phyloP scores from a whole-genome alignment of 192 early-diverging fungal genomes.

The Mortierella hygrophila region DNA sequence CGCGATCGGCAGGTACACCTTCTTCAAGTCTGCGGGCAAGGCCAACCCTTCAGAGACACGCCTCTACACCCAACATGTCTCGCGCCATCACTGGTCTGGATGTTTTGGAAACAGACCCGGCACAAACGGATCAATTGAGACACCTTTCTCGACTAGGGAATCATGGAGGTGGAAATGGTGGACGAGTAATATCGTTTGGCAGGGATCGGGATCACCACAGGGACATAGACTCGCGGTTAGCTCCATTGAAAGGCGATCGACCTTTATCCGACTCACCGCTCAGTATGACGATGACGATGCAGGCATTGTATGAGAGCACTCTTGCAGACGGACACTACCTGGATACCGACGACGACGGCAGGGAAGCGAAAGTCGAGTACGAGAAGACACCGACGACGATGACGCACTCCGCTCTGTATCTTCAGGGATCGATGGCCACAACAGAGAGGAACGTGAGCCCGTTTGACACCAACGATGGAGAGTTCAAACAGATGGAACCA shows the following conservation, averaged over 20 bases:
- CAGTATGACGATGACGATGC: conserved; percentile 8
- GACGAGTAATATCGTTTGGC: neutral
- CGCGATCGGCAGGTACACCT: neutral
- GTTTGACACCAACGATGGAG: conserved; percentile 37
- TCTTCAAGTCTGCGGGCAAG: neutral
- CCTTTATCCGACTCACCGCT: conserved; percentile 8
- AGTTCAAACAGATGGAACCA: conserved; percentile 25
- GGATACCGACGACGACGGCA: neutral
- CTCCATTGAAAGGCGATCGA: neutral
- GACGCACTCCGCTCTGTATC: neutral
- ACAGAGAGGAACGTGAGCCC: conserved; percentile 30
- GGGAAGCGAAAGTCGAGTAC: neutral
- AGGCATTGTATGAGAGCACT: neutral
- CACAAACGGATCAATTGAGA: conserved; percentile 12
- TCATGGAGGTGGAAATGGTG: neutral
- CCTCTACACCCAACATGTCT: conserved; percentile 42
- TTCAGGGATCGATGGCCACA: neutral
- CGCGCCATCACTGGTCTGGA: conserved; percentile 30
- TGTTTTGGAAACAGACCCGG: conserved; percentile 40
- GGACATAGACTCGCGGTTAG: neutral
- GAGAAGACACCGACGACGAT: neutral
- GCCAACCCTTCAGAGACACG: conserved; percentile 26
- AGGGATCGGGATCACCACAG: neutral
- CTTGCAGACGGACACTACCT: neutral
- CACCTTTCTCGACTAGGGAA: conserved; percentile 2